Percentiles rank a stretch among this genome's conserved stretches.
Conservation (phyloP, 305 asterid species). For the Coffea humblotiana region DNA sequence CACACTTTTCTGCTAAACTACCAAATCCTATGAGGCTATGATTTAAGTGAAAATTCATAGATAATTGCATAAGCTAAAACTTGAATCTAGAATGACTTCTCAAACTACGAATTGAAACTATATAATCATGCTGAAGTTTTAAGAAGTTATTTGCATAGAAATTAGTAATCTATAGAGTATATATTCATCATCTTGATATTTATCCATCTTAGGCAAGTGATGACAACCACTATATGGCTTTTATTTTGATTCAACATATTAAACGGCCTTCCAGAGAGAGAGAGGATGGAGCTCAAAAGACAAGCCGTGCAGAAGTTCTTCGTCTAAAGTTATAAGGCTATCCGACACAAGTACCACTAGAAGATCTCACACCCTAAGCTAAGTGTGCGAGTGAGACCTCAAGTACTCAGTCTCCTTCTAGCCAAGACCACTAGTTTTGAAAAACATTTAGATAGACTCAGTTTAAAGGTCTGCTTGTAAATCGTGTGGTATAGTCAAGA, state of each 20-base stretch:
- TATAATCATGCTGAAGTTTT: neutral
- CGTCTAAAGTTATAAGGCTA: neutral
- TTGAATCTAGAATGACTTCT: neutral
- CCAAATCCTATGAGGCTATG: too few species aligned
- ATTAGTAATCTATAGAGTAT: too few species aligned
- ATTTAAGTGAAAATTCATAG: too few species aligned
- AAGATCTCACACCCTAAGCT: slow-evolving; percentile 65
- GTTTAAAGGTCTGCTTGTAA: too few species aligned
- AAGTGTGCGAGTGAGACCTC: slow-evolving; percentile 53
- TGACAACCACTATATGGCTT: neutral
- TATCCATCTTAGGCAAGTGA: neutral
- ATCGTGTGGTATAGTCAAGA: too few species aligned
- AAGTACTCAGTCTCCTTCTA: slow-evolving; percentile 53
- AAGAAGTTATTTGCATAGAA: neutral
- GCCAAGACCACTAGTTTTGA: neutral
- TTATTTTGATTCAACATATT: neutral
- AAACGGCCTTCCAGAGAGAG: neutral
- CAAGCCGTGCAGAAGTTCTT: neutral
- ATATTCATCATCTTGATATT: neutral
- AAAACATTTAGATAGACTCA: too few species aligned
- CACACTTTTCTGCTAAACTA: too few species aligned
- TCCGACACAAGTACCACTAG: slow-evolving; percentile 40
- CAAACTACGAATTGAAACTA: too few species aligned
- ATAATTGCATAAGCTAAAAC: neutral
- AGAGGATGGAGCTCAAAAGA: neutral